Percentiles rank a stretch among this genome's conserved stretches.
These are phyloP conservation scores for Fusarium cyanostomum DNA, from an alignment of 2,329 filamentous ascomycete species.

Conservation along the genomic window DNA sequence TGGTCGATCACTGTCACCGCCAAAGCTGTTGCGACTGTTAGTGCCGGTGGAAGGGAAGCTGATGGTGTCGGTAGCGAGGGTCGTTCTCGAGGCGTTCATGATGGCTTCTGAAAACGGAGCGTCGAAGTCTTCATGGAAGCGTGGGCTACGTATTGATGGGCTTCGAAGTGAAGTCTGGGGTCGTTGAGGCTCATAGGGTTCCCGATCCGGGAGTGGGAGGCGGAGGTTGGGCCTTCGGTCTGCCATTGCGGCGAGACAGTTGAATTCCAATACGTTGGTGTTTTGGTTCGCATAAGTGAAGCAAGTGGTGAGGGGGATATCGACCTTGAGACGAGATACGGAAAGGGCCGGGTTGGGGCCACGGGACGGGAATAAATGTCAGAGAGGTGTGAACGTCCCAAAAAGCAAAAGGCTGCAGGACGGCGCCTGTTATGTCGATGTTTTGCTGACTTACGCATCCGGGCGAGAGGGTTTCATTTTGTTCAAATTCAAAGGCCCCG, in stretches of 20 bases:
- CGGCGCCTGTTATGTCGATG: conserved; percentile 3
- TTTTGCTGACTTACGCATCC: conserved; percentile 25
- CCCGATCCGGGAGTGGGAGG: conserved; percentile 40
- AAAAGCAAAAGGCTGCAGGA: conserved; percentile 7
- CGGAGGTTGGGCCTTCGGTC: conserved; percentile 42
- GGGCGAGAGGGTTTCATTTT: conserved; percentile 31
- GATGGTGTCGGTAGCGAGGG: conserved; percentile 41
- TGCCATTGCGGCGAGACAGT: conserved; percentile 38
- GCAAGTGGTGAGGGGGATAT: not conserved
- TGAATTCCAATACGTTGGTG: conserved; percentile 17
- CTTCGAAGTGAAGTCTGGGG: conserved; percentile 32
- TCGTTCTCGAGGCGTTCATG: conserved; percentile 45
- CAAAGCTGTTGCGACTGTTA: conserved; percentile 40
- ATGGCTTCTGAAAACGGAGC: conserved; percentile 51
- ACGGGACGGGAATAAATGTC: conserved; percentile 4
- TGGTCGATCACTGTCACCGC: conserved; percentile 36
- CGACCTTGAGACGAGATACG: conserved; percentile 10
- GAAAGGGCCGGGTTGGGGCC: not conserved
- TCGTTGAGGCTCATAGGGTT: conserved; percentile 33
- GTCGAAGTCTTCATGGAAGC: conserved; percentile 52
- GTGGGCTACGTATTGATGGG: conserved; percentile 43
- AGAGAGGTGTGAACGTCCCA: not conserved
- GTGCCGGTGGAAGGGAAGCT: conserved; percentile 39
- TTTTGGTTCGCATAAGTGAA: not conserved
- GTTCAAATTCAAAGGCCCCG: conserved; percentile 21